Evolutionary conservation across 164 flowering plant genomes (phyloP).

Genomic region (Berberis thunbergii): DNA sequence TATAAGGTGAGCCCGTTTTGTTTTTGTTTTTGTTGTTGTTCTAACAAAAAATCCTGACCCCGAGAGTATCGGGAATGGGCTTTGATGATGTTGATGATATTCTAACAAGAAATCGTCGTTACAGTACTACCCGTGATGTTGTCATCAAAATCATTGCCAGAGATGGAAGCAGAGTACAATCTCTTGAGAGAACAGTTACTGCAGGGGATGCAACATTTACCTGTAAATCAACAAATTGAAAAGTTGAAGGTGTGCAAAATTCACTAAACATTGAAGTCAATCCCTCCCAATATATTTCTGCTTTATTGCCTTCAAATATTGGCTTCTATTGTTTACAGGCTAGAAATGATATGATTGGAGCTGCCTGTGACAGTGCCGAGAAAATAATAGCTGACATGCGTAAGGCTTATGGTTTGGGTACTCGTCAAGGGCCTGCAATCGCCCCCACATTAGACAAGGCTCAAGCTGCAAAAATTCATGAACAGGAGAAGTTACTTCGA

Average conservation of each 20-base stretch:
- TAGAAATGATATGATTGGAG: constrained; percentile 87
- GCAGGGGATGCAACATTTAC: constrained; percentile 73
- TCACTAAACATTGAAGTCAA: not conserved
- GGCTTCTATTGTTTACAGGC: constrained; percentile 29
- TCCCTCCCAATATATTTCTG: not conserved
- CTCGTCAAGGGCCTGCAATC: constrained; percentile 65
- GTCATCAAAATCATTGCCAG: constrained; percentile 87
- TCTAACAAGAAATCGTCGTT: constrained; percentile 6
- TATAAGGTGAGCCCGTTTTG: no score
- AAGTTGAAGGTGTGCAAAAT: constrained; percentile 59
- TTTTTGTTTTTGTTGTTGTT: not conserved
- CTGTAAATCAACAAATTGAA: constrained; percentile 68
- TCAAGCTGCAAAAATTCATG: constrained; percentile 90
- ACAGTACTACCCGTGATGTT: constrained; percentile 90
- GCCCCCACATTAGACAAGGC: constrained; percentile 78
- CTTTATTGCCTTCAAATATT: not conserved
- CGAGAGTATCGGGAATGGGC: constrained; percentile 19
- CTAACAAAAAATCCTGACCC: constrained; percentile 7
- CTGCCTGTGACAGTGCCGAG: constrained; percentile 94
- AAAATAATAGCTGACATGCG: constrained; percentile 82
- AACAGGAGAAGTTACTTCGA: constrained; percentile 72
- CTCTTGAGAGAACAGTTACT: constrained; percentile 75
- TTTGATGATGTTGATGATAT: constrained; percentile 24
- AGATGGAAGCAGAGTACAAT: constrained; percentile 85
- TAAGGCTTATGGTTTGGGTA: constrained; percentile 72